phyloP scores from a whole-genome alignment of 208 protist species.

The Trypanosomatidae sp. region DNA sequence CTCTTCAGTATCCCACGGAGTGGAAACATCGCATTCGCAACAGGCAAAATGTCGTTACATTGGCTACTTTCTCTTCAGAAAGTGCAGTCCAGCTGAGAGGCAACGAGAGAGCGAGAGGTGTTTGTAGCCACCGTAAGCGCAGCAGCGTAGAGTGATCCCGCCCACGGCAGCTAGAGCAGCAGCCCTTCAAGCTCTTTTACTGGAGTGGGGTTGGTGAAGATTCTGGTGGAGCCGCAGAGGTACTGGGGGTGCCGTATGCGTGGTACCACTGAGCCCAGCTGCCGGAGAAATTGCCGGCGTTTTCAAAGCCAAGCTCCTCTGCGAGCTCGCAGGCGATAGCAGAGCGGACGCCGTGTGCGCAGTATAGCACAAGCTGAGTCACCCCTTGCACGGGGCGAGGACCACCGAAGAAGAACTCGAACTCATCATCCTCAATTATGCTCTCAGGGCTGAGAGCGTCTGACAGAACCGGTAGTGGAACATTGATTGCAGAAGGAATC shows the following conservation, averaged over 20 bases:
- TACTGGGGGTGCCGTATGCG: constrained; percentile 12
- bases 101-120: neutral
- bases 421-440: constrained; percentile 50
- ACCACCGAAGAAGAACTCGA: constrained; percentile 42
- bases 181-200: neutral
- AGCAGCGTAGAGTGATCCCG: neutral
- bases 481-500: constrained; percentile 71
- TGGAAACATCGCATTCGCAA: neutral
- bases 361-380: constrained; percentile 76
- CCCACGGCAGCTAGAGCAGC: neutral
- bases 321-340: constrained; percentile 60
- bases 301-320: constrained; percentile 57
- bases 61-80: neutral
- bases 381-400: constrained; percentile 36
- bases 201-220: neutral
- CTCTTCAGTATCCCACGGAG: neutral
- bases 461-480: constrained; percentile 57
- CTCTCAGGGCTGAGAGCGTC: constrained; percentile 38
- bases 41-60: neutral
- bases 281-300: constrained; percentile 52
- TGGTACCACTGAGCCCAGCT: constrained; percentile 68
- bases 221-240: neutral
- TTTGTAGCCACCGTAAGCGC: neutral
- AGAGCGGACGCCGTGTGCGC: constrained; percentile 68
- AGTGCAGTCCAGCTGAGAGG: neutral